Conservation (phyloP, 441 rosid species). For the Adansonia rubrostipa region DNA sequence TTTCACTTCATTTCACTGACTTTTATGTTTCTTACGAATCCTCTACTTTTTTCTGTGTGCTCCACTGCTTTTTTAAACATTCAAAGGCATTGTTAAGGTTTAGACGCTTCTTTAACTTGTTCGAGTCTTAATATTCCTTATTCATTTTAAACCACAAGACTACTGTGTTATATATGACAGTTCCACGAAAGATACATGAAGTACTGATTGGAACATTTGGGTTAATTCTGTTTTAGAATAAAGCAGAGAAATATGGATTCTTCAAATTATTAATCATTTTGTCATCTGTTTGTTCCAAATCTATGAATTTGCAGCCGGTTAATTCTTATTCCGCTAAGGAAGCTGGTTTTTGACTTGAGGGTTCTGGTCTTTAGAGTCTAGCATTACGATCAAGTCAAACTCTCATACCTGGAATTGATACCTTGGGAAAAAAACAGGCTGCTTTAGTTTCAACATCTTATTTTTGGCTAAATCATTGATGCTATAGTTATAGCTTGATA, state of each 20-base stretch:
- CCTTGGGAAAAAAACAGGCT: background rate
- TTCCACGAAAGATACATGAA: background rate
- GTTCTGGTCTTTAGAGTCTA: background rate
- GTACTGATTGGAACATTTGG: background rate
- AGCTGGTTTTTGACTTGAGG: background rate
- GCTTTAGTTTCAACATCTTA: background rate
- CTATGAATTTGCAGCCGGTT: background rate
- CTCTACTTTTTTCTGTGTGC: background rate
- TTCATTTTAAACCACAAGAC: background rate
- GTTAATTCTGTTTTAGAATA: background rate
- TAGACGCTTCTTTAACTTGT: background rate
- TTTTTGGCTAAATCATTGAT: slow-evolving; percentile 13
- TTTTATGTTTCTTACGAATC: background rate
- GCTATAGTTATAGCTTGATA: background rate
- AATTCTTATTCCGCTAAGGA: background rate
- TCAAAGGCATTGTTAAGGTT: background rate
- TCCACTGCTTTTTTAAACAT: background rate
- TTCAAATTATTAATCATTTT: background rate
- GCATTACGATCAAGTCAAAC: background rate
- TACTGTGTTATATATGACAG: background rate
- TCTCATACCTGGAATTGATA: background rate
- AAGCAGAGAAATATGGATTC: background rate
- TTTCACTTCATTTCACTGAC: background rate
- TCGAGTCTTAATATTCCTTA: background rate
- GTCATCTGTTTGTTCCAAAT: background rate